These are phyloP conservation scores for Zoysia pacifica DNA, from an alignment of 176 grass and related monocot species.

Conservation along the genomic window DNA sequence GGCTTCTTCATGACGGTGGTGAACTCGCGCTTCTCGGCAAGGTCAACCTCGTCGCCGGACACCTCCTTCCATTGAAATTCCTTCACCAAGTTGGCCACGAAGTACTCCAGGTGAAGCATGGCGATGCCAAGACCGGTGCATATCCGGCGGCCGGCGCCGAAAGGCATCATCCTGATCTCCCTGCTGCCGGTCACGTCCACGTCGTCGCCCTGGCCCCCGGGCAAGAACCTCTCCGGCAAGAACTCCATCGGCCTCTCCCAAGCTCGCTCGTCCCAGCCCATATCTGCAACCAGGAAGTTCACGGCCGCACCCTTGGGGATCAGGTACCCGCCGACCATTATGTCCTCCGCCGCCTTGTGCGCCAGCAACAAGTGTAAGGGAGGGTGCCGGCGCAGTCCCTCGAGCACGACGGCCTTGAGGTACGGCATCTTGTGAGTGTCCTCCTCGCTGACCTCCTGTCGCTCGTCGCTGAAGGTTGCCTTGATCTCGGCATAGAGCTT, in stretches of 20 bases:
- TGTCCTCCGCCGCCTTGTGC: constrained; percentile 56
- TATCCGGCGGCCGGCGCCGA: constrained; percentile 67
- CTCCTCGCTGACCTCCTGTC: constrained; percentile 49
- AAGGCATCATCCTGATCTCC: constrained; percentile 82
- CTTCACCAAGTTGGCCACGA: constrained; percentile 67
- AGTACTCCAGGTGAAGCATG: constrained; percentile 70
- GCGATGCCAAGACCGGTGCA: constrained; percentile 52
- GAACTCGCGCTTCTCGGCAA: constrained; percentile 64
- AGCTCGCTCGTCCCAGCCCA: constrained; percentile 43
- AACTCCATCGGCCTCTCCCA: constrained; percentile 57
- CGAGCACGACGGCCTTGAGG: constrained; percentile 64
- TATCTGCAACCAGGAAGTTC: constrained; percentile 67
- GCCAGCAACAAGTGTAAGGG: constrained; percentile 58
- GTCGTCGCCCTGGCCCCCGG: constrained; percentile 47
- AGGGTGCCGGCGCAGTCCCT: constrained; percentile 61
- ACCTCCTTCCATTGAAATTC: constrained; percentile 65
- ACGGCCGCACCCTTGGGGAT: constrained; percentile 59
- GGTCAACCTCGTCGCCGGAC: constrained; percentile 61
- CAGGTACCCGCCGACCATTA: constrained; percentile 41
- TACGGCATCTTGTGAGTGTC: constrained; percentile 59
- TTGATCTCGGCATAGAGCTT: constrained; percentile 55
- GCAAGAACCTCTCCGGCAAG: constrained; percentile 61
- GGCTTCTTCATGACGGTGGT: constrained; percentile 68
- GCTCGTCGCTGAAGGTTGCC: not conserved
- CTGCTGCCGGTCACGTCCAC: constrained; percentile 67